Conservation (phyloP, 1,139 yeast species). For the Magnusiomyces tetraspermus region DNA sequence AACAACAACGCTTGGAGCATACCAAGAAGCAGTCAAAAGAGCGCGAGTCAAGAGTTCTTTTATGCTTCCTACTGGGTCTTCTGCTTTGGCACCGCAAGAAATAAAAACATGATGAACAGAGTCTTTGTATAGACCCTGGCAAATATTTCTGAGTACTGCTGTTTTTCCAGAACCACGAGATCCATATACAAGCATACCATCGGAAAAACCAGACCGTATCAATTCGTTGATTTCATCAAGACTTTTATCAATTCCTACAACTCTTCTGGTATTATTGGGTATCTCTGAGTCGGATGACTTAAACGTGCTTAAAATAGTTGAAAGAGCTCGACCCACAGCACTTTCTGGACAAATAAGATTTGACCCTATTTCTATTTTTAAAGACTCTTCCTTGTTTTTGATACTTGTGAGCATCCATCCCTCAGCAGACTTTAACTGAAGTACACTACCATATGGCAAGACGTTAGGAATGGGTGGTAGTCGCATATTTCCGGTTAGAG, state of each 20-base stretch:
- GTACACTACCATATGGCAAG: conserved; percentile 54
- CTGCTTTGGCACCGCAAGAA: conserved; percentile 47
- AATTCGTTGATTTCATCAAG: conserved; percentile 38
- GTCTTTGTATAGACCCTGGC: conserved; percentile 32
- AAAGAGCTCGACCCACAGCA: conserved; percentile 32
- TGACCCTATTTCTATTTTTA: conserved; percentile 42
- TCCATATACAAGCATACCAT: conserved; percentile 60
- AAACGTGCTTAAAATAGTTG: conserved; percentile 8
- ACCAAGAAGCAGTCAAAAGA: conserved; percentile 63
- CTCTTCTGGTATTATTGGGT: conserved; percentile 19
- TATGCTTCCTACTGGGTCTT: conserved; percentile 48
- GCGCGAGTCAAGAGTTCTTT: conserved; percentile 43
- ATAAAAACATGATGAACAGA: conserved; percentile 41
- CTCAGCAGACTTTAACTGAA: conserved; percentile 44
- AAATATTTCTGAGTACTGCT: conserved; percentile 40
- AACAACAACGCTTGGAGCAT: conserved; percentile 63
- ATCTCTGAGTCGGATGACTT: not conserved
- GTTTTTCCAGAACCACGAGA: conserved; percentile 78
- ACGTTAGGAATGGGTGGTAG: conserved; percentile 41
- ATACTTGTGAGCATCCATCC: conserved; percentile 37
- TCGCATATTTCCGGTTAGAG: conserved; percentile 22
- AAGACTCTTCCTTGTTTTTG: conserved; percentile 20
- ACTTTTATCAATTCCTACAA: conserved; percentile 51
- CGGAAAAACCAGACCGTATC: conserved; percentile 38
- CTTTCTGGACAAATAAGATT: conserved; percentile 47